Percentiles rank a stretch among this genome's conserved stretches.
These are phyloP conservation scores for Paspalum notatum DNA, from an alignment of 176 grass and related monocot species.

Conservation along the genomic window DNA sequence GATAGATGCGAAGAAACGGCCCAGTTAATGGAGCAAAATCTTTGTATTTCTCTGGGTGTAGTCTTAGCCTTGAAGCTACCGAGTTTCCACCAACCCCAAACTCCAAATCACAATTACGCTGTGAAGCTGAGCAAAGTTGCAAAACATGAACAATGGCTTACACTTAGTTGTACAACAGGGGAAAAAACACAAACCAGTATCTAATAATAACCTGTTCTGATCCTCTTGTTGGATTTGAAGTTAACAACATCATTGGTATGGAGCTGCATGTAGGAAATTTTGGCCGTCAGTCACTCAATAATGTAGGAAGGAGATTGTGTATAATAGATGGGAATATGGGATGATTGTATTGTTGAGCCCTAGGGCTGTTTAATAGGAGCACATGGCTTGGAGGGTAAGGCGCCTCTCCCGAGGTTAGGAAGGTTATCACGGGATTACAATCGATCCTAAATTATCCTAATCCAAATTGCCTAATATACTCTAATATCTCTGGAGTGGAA, in stretches of 20 bases:
- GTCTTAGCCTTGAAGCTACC: constrained; percentile 67
- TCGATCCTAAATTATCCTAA: too few relatives aligned
- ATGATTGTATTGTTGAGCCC: too few relatives aligned
- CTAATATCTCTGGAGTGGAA: too few relatives aligned
- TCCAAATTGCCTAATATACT: too few relatives aligned
- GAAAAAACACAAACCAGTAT: constrained; percentile 6
- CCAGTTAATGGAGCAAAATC: constrained; percentile 67
- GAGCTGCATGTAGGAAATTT: constrained; percentile 54
- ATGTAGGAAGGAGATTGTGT: too few relatives aligned
- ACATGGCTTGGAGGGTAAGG: too few relatives aligned
- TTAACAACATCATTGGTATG: constrained; percentile 52
- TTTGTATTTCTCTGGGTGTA: constrained; percentile 71
- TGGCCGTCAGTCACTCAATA: constrained; percentile 9
- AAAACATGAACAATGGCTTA: constrained; percentile 13
- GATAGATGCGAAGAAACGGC: constrained; percentile 79
- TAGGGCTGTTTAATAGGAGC: too few relatives aligned
- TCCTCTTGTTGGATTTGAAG: constrained; percentile 57
- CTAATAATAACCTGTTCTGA: constrained; percentile 59
- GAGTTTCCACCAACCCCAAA: constrained; percentile 34
- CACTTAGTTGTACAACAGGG: constrained; percentile 28
- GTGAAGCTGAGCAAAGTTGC: constrained; percentile 51
- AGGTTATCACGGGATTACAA: too few relatives aligned
- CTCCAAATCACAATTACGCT: constrained; percentile 24
- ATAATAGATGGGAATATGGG: too few relatives aligned
- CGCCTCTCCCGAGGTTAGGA: too few relatives aligned